Evolutionary conservation across 2,329 filamentous ascomycete genomes (phyloP), one percentile per base, ranked within the genome.

Genomic region (Penicillium sp.): DNA sequence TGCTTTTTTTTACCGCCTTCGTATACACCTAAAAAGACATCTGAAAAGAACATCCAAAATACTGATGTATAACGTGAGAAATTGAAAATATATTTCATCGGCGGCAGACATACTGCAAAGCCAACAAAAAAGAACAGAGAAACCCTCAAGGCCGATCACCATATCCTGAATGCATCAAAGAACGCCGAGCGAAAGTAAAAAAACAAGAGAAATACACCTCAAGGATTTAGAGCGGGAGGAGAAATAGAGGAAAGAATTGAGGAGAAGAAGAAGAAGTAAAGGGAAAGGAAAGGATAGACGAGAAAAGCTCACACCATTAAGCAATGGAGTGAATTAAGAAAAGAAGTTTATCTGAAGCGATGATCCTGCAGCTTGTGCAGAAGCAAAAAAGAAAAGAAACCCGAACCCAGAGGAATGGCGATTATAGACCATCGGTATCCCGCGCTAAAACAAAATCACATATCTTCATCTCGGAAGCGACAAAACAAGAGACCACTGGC

Each of bases 391-490:
- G 50, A 62, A 64, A 53, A 57, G 61, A 56, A 65, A 62, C 62
- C 63, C 61, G 47, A 60, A 64, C 61, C 59, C 61, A 53, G 57
- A 61, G 58, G 61, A 60, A 61, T 54, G 57, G 57, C 49, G 53
- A 61, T 56, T 60, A 66, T 57, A 68, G 59, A 57, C 65, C 64
- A 68, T 63, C 64, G 62, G 64, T 62, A 58, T 63, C 65, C 66
- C 65, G 64, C 69, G 69, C 71, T 69, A 65, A 66, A 69, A 61
- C 59, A 62, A 65, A 65, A 64, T 64, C 61, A 70, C 71, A 70
- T 75, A 69, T 73, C 69, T 74, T 75, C 72, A 73, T 75, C 62
- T 69, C 69, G 63, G 68, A 65, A 63, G 62, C 59, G 62, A 70
- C 68, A 64, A 57, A 55, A 60, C 57, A 63, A 54, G 31, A 60